Base-by-base conservation (phyloP, 2,329 filamentous ascomycete species). In the Geosmithia putterillii region DNA sequence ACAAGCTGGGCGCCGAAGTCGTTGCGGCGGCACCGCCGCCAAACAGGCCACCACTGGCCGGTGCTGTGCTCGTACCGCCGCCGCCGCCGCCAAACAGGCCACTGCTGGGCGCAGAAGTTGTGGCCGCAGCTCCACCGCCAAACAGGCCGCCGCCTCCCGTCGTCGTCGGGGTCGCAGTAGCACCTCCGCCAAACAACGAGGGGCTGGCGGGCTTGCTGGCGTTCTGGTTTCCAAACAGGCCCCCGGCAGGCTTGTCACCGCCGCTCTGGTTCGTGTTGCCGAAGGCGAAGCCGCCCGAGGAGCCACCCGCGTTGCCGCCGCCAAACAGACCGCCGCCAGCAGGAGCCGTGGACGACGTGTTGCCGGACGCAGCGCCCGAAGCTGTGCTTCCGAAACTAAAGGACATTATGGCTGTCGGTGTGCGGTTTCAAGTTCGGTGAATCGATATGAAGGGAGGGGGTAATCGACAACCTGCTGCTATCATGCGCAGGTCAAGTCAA, bases 281-380 rank as follows among this genome's bases (percentile, higher is more conserved):
- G 21, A 41, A 41, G 4, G 39, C 28, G 21, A 41, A 41, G 4
- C 22, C 40, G 9, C n/a, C n/a, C n/a, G 42, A 23, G 37, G 42
- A 21, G 20, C 34, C 21, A 18, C 38, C 37, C 12, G 35, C 44
- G 41, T 28, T 41, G 38, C n/a, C n/a, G n/a, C n/a, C n/a, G n/a
- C 66, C 66, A 51, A 73, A 72, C 8, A 71, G 50, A 18, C 57
- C 52, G 14, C 61, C 61, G 6, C 61, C 52, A 41, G 69, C 61
- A 18, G 62, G 64, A 45, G 65, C 62, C 52, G 62, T 56, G 19
- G 54, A 58, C 9, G 57, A 58, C 7, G 57, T 47, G 45, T 53
- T 61, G 47, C 53, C 53, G 42, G 54, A 48, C 17, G 57, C 48
- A 41, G 55, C 59, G 50, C 54, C 48, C 47, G 60, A 61, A 58